Evolutionary conservation across 495 filamentous ascomycete species (phyloP).

Genomic region (Neurospora sp.): DNA sequence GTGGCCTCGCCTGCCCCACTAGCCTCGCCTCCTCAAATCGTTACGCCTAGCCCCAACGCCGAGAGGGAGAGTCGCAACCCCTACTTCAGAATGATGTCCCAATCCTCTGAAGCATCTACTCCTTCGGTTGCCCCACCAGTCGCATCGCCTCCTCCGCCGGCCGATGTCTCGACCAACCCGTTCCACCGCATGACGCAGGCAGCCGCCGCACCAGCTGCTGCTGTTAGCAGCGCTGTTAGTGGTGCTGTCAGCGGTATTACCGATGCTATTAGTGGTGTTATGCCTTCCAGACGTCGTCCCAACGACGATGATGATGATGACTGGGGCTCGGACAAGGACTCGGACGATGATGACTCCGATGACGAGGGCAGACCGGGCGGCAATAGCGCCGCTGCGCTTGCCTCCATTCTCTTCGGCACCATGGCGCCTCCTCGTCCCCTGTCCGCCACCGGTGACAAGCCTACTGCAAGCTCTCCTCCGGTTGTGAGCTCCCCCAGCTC

Average conservation of each 20-base stretch:
- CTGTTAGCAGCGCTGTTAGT: slow-evolving; percentile 1
- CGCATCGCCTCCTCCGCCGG: slow-evolving; percentile 29
- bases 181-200: slow-evolving; percentile 79
- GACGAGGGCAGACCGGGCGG: slow-evolving; percentile 65
- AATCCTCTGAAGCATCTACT: slow-evolving; percentile 36
- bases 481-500: slow-evolving; percentile 27
- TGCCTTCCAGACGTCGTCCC: slow-evolving; percentile 23
- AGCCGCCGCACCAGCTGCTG: slow-evolving; percentile 27
- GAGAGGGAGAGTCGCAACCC: slow-evolving; percentile 43
- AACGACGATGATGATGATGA: slow-evolving; percentile 55
- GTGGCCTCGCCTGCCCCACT: slow-evolving; percentile 27
- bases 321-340: slow-evolving; percentile 80
- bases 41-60: slow-evolving; percentile 37
- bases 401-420: slow-evolving; percentile 88
- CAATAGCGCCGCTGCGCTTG: slow-evolving; percentile 79
- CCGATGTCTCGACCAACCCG: slow-evolving; percentile 75
- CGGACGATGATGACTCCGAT: slow-evolving; percentile 56
- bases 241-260: not conserved
- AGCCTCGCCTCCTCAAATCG: slow-evolving; percentile 30
- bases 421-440: slow-evolving; percentile 92
- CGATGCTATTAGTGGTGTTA: slow-evolving; percentile 9
- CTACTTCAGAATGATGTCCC: slow-evolving; percentile 43
- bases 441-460: slow-evolving; percentile 67
- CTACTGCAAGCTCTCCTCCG: slow-evolving; percentile 35
- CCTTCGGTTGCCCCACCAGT: slow-evolving; percentile 35